Percentiles rank a stretch among this genome's conserved stretches.
phyloP scores from a whole-genome alignment of 345 rosid genomes.

The Salix arbutifolia region DNA sequence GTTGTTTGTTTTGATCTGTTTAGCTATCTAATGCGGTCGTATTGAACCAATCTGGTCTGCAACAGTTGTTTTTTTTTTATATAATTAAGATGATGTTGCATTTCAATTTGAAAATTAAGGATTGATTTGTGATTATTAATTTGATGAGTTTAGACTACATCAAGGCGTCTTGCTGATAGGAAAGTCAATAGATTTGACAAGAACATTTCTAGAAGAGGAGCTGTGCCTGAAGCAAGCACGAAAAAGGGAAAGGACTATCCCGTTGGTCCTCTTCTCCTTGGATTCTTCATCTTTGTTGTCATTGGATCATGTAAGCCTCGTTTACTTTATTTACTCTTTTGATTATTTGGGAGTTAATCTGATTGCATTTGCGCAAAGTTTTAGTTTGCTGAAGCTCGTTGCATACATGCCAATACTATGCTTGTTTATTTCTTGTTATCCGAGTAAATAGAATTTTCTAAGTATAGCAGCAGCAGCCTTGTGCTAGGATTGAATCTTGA shows the following conservation, averaged over 20 bases:
- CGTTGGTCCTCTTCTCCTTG: conserved; percentile 86
- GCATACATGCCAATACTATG: too few relatives aligned
- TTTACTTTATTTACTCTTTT: not conserved
- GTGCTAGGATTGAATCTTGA: not conserved
- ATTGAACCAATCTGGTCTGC: not conserved
- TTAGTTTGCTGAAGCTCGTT: not conserved
- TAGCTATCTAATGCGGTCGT: not conserved
- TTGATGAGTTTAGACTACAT: conserved; percentile 60
- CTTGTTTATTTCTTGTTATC: not conserved
- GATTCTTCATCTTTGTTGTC: conserved; percentile 89
- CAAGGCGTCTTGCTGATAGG: conserved; percentile 80
- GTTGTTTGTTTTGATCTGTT: not conserved
- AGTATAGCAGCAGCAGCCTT: not conserved
- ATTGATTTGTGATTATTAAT: not conserved
- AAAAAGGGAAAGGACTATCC: conserved; percentile 90
- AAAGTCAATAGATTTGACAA: conserved; percentile 75
- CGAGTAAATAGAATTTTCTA: not conserved
- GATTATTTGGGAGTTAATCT: too few relatives aligned
- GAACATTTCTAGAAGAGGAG: conserved; percentile 81
- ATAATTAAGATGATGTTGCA: too few relatives aligned
- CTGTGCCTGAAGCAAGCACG: conserved; percentile 73
- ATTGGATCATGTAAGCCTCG: conserved; percentile 77
- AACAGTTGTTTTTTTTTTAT: not conserved
- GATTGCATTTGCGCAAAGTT: not conserved
- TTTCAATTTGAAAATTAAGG: not conserved